Evolutionary conservation across 2,329 filamentous ascomycete genomes (phyloP), one percentile per base, ranked within the genome.

Genomic region (Teratosphaeria pseudoeucalypti): DNA sequence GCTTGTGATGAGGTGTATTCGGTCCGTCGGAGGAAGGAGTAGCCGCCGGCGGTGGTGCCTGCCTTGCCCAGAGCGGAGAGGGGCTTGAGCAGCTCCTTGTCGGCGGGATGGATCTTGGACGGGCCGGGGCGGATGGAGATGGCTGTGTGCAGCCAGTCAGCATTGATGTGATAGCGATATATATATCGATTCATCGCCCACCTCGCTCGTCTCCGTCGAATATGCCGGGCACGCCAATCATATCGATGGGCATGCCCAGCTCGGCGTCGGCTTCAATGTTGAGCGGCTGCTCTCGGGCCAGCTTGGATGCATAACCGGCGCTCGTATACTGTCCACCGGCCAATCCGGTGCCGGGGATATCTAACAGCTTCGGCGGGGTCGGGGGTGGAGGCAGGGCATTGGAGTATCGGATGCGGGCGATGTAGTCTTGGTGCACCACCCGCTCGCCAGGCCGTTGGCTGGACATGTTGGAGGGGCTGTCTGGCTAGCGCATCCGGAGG

Each of bases 211-310:
- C 91, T 60, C 92, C 92, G 69, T 97, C 87, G 70, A 97, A 96
- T 60, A 97, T 86, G 34, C 92, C 91, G 6, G 92, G 92, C 78
- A 97, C 90, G 69, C 94, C 94, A 60, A 97, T 88, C 66, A 99
- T 78, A 73, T 97, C 92, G 71, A 99, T 85, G 61, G 92, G 91
- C 94, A 99, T 97, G 60, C 94, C 94, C 67, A 97, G 83, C 78
- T 99, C 94, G 9, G 92, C 94, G 82, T 99, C 94, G 34, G 91
- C 91, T 76, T 99, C 94, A 62, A 99, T 94, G 71, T 96, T 97
- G 55, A 96, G 80, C 57, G 92, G 89, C 78, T 97, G 94, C 70
- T 96, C 91, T 70, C 92, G 82, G 19, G 89, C 90, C 66, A 99
- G 79, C 64, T 90, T 86, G 54, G 92, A 94, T 34, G 92, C 91